A percentile compares a stretch with the other conserved stretches of the same genome.
These are phyloP conservation scores for Picea engelmannii DNA, from an alignment of 83 land plant genomes.

Conservation along the genomic window DNA sequence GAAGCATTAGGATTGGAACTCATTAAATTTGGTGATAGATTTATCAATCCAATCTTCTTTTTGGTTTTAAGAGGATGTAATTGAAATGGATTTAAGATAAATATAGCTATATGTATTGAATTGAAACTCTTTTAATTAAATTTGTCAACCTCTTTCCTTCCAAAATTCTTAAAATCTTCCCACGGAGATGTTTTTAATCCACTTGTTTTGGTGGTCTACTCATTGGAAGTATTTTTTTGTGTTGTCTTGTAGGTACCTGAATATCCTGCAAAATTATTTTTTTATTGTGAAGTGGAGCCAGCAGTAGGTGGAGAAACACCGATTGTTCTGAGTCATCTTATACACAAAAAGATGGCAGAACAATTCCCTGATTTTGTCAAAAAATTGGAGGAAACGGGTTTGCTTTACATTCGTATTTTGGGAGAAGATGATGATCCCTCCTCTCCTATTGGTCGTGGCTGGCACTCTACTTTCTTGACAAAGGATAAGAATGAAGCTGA, in stretches of 20 bases:
- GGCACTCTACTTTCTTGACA: slow-evolving; percentile 95
- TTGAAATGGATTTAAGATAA: not conserved
- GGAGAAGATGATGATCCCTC: slow-evolving; percentile 83
- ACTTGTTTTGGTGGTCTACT: not conserved
- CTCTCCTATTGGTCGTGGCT: slow-evolving; percentile 97
- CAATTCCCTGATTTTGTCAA: slow-evolving; percentile 82
- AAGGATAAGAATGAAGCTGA: slow-evolving; percentile 72
- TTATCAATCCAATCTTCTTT: no score
- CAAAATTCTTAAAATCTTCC: not conserved
- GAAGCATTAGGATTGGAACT: no score
- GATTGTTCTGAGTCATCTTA: no score
- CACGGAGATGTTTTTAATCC: not conserved
- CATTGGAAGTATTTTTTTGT: no score
- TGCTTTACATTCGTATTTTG: slow-evolving; percentile 79
- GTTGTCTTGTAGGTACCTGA: slow-evolving; percentile 90
- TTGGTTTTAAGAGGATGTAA: not conserved
- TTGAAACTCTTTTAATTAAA: not conserved
- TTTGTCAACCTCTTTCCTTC: not conserved
- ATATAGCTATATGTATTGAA: not conserved
- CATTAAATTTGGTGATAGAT: no score
- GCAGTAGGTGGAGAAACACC: slow-evolving; percentile 92
- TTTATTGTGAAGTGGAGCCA: slow-evolving; percentile 94
- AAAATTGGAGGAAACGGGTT: slow-evolving; percentile 65
- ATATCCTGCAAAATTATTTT: slow-evolving; percentile 81
- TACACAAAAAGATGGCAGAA: slow-evolving; percentile 72